Percentiles rank a stretch among this genome's conserved stretches.
Evolutionary conservation across 495 filamentous ascomycete species (phyloP).

Genomic region (Xylaria venustula): DNA sequence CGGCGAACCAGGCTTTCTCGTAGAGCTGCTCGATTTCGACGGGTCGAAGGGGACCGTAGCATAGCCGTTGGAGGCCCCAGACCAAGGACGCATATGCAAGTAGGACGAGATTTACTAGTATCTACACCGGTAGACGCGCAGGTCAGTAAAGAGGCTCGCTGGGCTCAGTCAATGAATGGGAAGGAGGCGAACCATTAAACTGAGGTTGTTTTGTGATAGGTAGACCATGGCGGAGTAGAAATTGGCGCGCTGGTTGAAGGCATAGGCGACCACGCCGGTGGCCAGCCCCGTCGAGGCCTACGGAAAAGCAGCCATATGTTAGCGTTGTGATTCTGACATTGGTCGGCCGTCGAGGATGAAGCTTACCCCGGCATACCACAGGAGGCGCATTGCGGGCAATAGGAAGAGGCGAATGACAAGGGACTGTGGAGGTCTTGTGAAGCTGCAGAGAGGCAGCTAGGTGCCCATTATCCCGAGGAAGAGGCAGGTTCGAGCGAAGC

Average conservation of each 20-base stretch:
- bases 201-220: slow-evolving; percentile 90
- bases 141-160: slow-evolving; percentile 12
- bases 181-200: slow-evolving; percentile 69
- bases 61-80: slow-evolving; percentile 82
- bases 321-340: slow-evolving; percentile 7
- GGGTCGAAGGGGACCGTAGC: slow-evolving; percentile 87
- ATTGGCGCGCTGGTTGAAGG: slow-evolving; percentile 90
- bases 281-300: slow-evolving; percentile 77
- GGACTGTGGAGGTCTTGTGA: slow-evolving; percentile 14
- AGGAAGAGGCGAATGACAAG: background rate
- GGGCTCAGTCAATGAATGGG: background rate
- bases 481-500: background rate
- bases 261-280: slow-evolving; percentile 77
- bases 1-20: slow-evolving; percentile 95
- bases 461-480: slow-evolving; percentile 25
- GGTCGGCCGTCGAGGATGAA: too few relatives aligned
- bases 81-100: slow-evolving; percentile 72
- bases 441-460: slow-evolving; percentile 24
- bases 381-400: slow-evolving; percentile 49
- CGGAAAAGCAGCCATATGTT: slow-evolving; percentile 3
- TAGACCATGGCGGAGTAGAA: slow-evolving; percentile 98
- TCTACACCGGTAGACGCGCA: slow-evolving; percentile 44
- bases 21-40: slow-evolving; percentile 96
- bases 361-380: slow-evolving; percentile 58
- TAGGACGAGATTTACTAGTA: slow-evolving; percentile 84